Evolutionary conservation across 495 filamentous ascomycete genomes (phyloP).

Genomic region (Penicillium chermesinum): DNA sequence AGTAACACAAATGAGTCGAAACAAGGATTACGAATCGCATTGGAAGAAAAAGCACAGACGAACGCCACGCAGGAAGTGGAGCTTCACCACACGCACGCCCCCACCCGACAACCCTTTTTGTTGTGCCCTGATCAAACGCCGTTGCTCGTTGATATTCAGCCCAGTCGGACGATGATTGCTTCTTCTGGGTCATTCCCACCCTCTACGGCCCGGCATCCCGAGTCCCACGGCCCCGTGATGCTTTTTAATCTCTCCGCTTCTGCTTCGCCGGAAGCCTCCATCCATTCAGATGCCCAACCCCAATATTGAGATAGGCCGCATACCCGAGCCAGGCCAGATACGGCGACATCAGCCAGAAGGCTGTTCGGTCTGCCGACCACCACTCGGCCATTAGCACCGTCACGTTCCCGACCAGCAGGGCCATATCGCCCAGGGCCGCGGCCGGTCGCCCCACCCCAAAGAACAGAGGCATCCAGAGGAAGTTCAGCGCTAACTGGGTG

Average conservation of each 20-base stretch:
- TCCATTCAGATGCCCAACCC: slow-evolving; percentile 17
- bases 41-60: slow-evolving; percentile 6
- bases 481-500: slow-evolving; percentile 75
- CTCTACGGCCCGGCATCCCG: neutral
- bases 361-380: slow-evolving; percentile 63
- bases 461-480: slow-evolving; percentile 93
- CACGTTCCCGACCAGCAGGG: slow-evolving; percentile 62
- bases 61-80: slow-evolving; percentile 12
- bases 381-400: slow-evolving; percentile 68
- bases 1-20: neutral
- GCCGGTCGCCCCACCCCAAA: slow-evolving; percentile 66
- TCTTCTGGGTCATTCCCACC: no score
- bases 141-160: no score
- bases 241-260: slow-evolving; percentile 8
- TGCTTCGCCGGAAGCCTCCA: slow-evolving; percentile 12
- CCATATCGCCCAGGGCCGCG: slow-evolving; percentile 70
- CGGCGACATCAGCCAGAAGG: slow-evolving; percentile 69
- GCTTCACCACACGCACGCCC: neutral
- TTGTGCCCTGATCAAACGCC: neutral
- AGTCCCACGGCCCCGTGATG: neutral
- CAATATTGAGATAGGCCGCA: slow-evolving; percentile 39
- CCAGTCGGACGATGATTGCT: no score
- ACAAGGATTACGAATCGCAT: slow-evolving; percentile 16
- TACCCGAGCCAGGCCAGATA: slow-evolving; percentile 81
- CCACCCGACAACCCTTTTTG: neutral